Percentiles rank a stretch among this genome's conserved stretches.
Conservation (phyloP, 2,329 filamentous ascomycete genomes). For the Ceratocystis cacaofunesta region DNA sequence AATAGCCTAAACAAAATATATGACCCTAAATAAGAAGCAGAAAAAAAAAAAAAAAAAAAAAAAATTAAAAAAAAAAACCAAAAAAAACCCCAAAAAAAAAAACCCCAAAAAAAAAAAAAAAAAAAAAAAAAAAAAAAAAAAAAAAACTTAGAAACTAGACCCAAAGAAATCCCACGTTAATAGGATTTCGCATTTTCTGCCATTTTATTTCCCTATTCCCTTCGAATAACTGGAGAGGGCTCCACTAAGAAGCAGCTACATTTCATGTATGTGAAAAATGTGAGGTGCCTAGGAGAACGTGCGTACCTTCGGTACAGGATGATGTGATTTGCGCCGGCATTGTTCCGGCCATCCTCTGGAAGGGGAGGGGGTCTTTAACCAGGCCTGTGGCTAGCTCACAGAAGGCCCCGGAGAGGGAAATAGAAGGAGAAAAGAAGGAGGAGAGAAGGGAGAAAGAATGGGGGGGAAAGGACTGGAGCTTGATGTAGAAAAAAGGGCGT, state of each 20-base stretch:
- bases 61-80: conserved; percentile 2
- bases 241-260: background rate
- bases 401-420: too few species aligned
- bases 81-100: too few species aligned
- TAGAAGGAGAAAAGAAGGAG: too few species aligned
- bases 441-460: too few species aligned
- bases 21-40: background rate
- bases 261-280: background rate
- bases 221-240: background rate
- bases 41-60: background rate
- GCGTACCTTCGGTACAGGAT: background rate
- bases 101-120: background rate
- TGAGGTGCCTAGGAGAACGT: background rate
- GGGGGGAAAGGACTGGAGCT: too few species aligned
- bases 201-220: background rate
- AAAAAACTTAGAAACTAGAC: background rate
- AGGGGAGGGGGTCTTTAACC: background rate
- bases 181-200: background rate
- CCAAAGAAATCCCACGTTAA: background rate
- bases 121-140: background rate
- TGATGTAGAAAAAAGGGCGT: too few species aligned
- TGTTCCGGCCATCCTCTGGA: background rate
- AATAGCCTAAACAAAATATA: background rate
- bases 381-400: too few species aligned
- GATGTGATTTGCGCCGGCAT: background rate